Percentiles rank a stretch among this genome's conserved stretches.
Conservation (phyloP, 2,329 filamentous ascomycete species). For the Fusarium keratoplasticum region DNA sequence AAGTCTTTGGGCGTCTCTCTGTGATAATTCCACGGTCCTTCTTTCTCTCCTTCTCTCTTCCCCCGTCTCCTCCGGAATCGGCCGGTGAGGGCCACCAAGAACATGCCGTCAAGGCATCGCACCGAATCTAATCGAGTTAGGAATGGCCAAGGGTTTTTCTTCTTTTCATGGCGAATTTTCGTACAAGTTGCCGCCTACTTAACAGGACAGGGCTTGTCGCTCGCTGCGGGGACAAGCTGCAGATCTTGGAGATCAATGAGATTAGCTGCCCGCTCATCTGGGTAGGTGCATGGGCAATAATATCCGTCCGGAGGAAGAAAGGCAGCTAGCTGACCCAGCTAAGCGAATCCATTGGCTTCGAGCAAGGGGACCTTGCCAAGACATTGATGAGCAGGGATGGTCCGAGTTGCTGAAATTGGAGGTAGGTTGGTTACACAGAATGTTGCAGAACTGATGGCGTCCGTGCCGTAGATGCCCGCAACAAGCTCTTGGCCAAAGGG, state of each 20-base stretch:
- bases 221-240: neutral
- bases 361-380: neutral
- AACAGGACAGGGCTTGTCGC: neutral
- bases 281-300: neutral
- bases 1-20: neutral
- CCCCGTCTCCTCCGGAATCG: neutral
- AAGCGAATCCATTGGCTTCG: neutral
- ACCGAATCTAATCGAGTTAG: neutral
- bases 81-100: neutral
- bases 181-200: neutral
- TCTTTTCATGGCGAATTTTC: neutral
- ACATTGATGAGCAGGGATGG: neutral
- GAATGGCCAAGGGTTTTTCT: conserved; percentile 1
- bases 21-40: neutral
- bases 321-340: neutral
- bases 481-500: neutral
- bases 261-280: neutral
- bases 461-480: neutral
- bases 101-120: neutral
- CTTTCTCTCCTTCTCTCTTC: neutral
- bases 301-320: neutral
- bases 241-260: conserved; percentile 15
- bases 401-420: neutral
- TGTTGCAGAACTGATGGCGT: neutral
- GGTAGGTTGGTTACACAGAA: neutral